Conservation (phyloP, 2,329 filamentous ascomycete genomes). For the Neopestalotiopsis sp. region DNA sequence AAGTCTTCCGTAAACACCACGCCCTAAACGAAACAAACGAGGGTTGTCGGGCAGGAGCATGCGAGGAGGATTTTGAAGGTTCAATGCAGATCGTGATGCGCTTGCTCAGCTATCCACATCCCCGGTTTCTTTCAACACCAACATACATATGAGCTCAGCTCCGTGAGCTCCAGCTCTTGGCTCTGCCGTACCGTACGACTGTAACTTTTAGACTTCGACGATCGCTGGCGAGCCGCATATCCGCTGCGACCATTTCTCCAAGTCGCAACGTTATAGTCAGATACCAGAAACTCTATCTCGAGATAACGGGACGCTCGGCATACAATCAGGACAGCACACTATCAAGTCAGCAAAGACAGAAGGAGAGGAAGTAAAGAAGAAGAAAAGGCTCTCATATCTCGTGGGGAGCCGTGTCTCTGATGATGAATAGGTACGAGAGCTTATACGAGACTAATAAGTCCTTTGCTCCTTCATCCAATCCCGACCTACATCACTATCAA, state of each 20-base stretch:
- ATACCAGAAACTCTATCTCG: background rate
- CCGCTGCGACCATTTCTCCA: background rate
- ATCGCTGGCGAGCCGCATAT: constrained; percentile 1
- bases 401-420: background rate
- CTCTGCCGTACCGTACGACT: background rate
- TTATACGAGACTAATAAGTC: background rate
- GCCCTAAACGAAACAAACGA: background rate
- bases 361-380: background rate
- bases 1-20: background rate
- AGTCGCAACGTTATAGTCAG: background rate
- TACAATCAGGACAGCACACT: background rate
- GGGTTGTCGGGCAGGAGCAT: background rate
- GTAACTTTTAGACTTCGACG: background rate
- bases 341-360: background rate
- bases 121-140: background rate
- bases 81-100: background rate
- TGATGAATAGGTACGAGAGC: background rate
- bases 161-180: background rate
- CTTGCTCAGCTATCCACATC: background rate
- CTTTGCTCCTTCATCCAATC: background rate
- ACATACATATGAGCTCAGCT: background rate
- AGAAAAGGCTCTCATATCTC: background rate
- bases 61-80: background rate
- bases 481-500: background rate
- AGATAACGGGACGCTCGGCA: background rate